A percentile compares a stretch with the other conserved stretches of the same genome.
Conservation (phyloP, 805 yeast species). For the Ogataea nitratoaversa region DNA sequence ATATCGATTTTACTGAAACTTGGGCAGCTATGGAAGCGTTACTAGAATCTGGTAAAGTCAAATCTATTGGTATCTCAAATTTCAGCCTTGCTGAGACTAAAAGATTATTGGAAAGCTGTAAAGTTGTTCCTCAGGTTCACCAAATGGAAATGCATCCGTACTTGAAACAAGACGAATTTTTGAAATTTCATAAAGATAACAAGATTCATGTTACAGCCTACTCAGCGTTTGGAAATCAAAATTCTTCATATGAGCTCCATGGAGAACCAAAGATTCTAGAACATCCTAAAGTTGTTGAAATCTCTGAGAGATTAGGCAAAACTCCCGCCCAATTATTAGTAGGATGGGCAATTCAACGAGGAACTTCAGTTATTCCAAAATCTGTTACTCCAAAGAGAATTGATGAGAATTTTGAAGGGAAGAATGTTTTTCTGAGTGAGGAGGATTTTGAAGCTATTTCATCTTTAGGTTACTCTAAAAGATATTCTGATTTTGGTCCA, state of each 20-base stretch:
- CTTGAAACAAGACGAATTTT: conserved; percentile 56
- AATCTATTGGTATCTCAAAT: conserved; percentile 78
- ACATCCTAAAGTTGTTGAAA: conserved; percentile 37
- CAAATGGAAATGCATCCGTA: conserved; percentile 75
- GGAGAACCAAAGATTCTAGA: conserved; percentile 37
- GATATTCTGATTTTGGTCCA: conserved; percentile 33
- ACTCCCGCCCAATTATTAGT: conserved; percentile 47
- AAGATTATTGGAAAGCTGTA: conserved; percentile 47
- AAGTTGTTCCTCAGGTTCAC: conserved; percentile 42
- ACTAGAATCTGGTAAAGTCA: conserved; percentile 47
- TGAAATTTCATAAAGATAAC: conserved; percentile 45
- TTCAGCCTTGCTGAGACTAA: conserved; percentile 54
- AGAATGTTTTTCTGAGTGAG: conserved; percentile 26
- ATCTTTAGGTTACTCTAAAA: conserved; percentile 21
- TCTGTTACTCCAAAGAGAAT: conserved; percentile 40
- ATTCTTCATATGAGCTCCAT: conserved; percentile 44
- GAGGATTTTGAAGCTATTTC: conserved; percentile 33
- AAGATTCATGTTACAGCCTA: conserved; percentile 64
- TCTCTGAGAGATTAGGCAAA: conserved; percentile 40
- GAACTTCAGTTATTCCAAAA: conserved; percentile 47
- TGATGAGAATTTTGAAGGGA: conserved; percentile 31
- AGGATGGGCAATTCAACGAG: conserved; percentile 55
- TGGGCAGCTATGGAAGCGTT: conserved; percentile 64
- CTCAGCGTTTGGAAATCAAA: conserved; percentile 64
- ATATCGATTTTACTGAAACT: conserved; percentile 48